A percentile compares a stretch with the other conserved stretches of the same genome.
Evolutionary conservation across 768 basidiomycete species (phyloP).

Genomic region (Saitozyma sp.): DNA sequence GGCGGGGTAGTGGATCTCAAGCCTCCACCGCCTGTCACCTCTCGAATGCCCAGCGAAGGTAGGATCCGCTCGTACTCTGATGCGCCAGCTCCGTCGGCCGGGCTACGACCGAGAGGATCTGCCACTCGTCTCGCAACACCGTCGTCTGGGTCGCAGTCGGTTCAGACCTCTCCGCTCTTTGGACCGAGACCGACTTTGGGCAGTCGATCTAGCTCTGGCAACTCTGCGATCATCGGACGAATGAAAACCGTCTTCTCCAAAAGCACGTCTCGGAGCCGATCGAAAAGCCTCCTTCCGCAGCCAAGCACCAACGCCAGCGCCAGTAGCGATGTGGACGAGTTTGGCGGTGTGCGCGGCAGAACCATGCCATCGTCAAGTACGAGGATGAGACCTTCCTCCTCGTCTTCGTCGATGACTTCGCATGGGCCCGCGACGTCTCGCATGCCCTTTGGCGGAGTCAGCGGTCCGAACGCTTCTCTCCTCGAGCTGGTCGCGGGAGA

Average conservation of each 20-base stretch:
- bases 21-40: neutral
- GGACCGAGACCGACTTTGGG: constrained; percentile 32
- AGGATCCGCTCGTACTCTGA: constrained; percentile 42
- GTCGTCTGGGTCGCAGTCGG: neutral
- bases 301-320: constrained; percentile 17
- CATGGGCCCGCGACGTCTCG: constrained; percentile 1
- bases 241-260: constrained; percentile 35
- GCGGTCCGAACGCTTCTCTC: constrained; percentile 7
- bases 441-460: neutral
- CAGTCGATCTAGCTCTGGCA: constrained; percentile 36
- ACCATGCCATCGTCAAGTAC: constrained; percentile 2
- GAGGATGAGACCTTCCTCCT: constrained; percentile 13
- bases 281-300: too few relatives aligned
- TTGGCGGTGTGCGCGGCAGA: constrained; percentile 19
- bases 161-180: constrained; percentile 11
- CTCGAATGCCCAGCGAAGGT: constrained; percentile 4
- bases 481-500: constrained; percentile 13
- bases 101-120: neutral
- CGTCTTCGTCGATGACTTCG: constrained; percentile 12
- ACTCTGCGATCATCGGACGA: constrained; percentile 38
- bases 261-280: constrained; percentile 18
- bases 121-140: neutral
- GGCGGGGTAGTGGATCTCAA: neutral
- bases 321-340: constrained; percentile 34
- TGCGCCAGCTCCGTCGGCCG: constrained; percentile 28